Evolutionary conservation across 139 green algal genomes (phyloP).

Genomic region (Yamagishiella unicocca): DNA sequence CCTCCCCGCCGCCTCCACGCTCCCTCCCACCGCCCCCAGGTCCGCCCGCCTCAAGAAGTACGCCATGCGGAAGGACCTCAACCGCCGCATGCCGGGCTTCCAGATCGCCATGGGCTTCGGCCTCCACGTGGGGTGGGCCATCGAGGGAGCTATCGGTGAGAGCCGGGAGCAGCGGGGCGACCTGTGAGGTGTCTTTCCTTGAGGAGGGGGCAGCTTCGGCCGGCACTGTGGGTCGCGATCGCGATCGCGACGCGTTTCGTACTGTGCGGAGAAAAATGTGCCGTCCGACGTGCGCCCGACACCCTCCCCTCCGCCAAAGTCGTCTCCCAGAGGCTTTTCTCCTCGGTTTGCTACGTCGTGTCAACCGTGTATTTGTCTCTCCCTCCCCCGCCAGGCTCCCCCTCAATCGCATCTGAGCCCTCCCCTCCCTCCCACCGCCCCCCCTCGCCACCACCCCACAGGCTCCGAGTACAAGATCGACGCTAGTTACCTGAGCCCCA

Average conservation of each 20-base stretch:
- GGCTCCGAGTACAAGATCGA: conserved; percentile 97
- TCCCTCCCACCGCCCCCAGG: background rate
- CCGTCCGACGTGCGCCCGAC: no score
- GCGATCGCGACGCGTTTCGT: no score
- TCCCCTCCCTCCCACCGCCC: background rate
- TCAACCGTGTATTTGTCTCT: no score
- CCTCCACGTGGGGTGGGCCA: conserved; percentile 95
- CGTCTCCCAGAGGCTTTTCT: no score
- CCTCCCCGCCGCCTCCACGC: background rate
- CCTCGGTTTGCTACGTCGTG: no score
- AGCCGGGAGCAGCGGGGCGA: background rate
- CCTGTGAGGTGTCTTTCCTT: no score
- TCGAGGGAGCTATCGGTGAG: conserved; percentile 94
- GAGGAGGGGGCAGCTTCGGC: no score
- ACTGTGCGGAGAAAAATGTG: no score
- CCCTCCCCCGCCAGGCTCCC: no score
- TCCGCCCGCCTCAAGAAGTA: conserved; percentile 64
- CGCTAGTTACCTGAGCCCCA: conserved; percentile 94
- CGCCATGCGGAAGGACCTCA: conserved; percentile 71
- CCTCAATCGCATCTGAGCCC: background rate
- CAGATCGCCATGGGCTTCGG: conserved; percentile 93
- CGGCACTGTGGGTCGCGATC: no score
- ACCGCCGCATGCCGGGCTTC: conserved; percentile 84
- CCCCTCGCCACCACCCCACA: conserved; percentile 26
- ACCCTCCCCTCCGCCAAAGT: no score